Evolutionary conservation across 2,329 filamentous ascomycete species (phyloP).

Genomic region (Pseudocercospora musae): DNA sequence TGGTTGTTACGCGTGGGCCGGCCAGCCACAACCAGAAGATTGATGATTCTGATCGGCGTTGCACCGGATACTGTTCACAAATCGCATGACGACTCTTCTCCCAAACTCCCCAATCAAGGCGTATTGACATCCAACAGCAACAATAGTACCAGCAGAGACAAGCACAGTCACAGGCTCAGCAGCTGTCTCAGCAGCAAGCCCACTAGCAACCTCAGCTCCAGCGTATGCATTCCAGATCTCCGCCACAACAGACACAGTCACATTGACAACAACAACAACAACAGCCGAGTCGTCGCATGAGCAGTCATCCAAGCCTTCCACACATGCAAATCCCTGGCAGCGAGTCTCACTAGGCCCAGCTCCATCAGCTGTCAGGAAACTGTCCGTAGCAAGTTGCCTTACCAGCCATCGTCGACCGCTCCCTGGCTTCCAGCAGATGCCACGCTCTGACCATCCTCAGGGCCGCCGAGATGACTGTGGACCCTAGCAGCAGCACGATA

Average conservation of each 20-base stretch:
- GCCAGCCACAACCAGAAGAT: no score
- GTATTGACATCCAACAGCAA: conserved; percentile 29
- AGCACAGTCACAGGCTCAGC: no score
- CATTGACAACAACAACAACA: conserved; percentile 11
- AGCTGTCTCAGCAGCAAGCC: conserved; percentile 23
- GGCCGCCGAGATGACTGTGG: no score
- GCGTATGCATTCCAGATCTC: not conserved
- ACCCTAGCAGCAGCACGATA: no score
- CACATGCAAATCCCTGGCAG: conserved; percentile 30
- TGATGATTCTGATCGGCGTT: no score
- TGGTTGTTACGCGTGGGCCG: no score
- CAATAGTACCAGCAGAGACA: conserved; percentile 23
- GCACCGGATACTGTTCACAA: no score
- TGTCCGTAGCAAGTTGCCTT: conserved; percentile 22
- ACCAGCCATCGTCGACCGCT: conserved; percentile 19
- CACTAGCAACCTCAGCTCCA: conserved; percentile 5
- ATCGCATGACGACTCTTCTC: conserved; percentile 9
- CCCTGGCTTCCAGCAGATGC: conserved; percentile 35
- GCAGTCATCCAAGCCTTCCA: conserved; percentile 28
- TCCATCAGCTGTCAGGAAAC: conserved; percentile 14
- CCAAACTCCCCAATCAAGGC: conserved; percentile 33
- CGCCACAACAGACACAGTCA: conserved; percentile 9
- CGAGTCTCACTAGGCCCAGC: conserved; percentile 12
- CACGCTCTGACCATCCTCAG: conserved; percentile 12
- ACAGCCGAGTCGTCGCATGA: conserved; percentile 24